phyloP scores from a whole-genome alignment of 164 flowering plant species.

The Dillenia suffruticosa region DNA sequence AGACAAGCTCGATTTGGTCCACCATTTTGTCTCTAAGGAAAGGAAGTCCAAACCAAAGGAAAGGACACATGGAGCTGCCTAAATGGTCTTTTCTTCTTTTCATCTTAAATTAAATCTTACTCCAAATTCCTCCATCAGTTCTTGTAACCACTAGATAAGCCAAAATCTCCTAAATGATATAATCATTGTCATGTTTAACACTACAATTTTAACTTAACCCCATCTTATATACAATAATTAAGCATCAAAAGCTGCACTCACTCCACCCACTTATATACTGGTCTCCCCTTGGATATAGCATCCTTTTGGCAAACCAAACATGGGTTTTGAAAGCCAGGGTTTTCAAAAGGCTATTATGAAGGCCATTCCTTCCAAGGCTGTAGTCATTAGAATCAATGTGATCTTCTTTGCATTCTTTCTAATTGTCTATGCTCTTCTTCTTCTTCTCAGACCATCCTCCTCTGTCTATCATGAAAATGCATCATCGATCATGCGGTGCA shows the following conservation, averaged over 20 bases:
- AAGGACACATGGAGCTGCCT: conserved; percentile 36
- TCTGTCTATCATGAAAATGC: conserved; percentile 35
- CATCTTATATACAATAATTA: too few relatives aligned
- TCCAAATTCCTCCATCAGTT: conserved; percentile 1
- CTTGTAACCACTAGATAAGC: conserved; percentile 23
- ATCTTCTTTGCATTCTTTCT: conserved; percentile 60
- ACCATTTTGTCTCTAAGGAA: conserved; percentile 16
- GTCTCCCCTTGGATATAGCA: background rate
- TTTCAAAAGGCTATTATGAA: conserved; percentile 29
- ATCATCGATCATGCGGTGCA: conserved; percentile 48
- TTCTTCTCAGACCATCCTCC: conserved; percentile 59
- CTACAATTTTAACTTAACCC: too few relatives aligned
- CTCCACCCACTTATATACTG: background rate
- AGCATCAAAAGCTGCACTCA: too few relatives aligned
- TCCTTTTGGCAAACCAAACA: background rate
- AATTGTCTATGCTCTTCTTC: conserved; percentile 49
- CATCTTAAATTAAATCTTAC: background rate
- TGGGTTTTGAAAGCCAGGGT: conserved; percentile 14
- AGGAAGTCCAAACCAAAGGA: conserved; percentile 16
- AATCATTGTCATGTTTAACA: background rate
- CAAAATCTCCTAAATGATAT: background rate
- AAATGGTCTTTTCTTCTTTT: conserved; percentile 19
- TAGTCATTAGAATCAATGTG: conserved; percentile 63
- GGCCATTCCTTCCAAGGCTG: conserved; percentile 52
- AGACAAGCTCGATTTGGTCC: conserved; percentile 10